Conservation (phyloP, 371 early-diverging fungal species). For the Circinella umbellata region DNA sequence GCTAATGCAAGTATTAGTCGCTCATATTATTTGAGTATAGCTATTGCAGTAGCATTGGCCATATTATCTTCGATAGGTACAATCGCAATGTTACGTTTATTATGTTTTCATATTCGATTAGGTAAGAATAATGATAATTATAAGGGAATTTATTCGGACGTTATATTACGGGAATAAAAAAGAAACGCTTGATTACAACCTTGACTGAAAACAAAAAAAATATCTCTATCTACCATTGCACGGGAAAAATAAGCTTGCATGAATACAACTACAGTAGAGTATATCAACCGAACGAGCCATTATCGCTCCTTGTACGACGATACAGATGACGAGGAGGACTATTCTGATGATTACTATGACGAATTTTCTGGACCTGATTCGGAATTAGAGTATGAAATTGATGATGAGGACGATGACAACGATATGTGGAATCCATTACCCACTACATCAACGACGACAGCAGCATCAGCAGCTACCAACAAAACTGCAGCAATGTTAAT, state of each 20-base stretch:
- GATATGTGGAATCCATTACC: not conserved
- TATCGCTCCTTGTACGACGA: slow-evolving; percentile 21
- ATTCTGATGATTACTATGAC: slow-evolving; percentile 19
- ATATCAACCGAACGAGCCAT: slow-evolving; percentile 32
- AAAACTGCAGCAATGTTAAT: slow-evolving; percentile 2
- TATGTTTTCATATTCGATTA: slow-evolving; percentile 54
- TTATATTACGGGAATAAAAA: not conserved
- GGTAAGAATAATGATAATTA: slow-evolving; percentile 21
- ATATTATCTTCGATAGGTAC: slow-evolving; percentile 33
- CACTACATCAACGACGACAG: not conserved
- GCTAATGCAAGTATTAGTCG: slow-evolving; percentile 5
- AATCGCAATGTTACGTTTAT: slow-evolving; percentile 40
- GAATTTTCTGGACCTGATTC: slow-evolving; percentile 7
- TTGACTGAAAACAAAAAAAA: no score
- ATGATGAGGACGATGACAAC: not conserved
- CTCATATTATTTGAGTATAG: slow-evolving; percentile 17
- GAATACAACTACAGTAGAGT: slow-evolving; percentile 60
- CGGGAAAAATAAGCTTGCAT: slow-evolving; percentile 24
- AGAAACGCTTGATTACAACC: no score
- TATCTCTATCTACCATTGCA: no score
- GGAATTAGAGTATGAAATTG: slow-evolving; percentile 2
- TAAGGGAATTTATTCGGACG: not conserved
- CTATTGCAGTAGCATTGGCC: slow-evolving; percentile 23
- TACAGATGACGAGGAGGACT: slow-evolving; percentile 25
- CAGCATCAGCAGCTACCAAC: not conserved